Evolutionary conservation across 2,329 filamentous ascomycete genomes (phyloP), one percentile per base, ranked within the genome.

Genomic region (Magnaporthiopsis incrustans): DNA sequence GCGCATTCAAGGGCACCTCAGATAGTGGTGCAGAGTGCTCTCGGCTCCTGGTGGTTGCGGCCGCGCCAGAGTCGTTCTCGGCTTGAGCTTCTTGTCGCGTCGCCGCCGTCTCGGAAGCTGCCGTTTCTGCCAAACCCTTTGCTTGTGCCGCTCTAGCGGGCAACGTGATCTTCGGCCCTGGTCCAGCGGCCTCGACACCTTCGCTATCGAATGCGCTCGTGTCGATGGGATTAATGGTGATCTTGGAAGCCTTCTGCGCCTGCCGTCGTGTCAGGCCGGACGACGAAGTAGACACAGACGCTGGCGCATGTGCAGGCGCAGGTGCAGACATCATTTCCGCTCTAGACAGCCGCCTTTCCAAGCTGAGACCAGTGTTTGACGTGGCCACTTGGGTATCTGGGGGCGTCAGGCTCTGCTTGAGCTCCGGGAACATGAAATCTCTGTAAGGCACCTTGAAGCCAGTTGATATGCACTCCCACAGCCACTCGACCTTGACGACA

Each of bases 401-500:
- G 12, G 65, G 66, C 4, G 62, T 57, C 1, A 71, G 57, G 38
- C 69, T 66, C 57, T 77, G 73, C 61, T 73, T 75, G 33, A 85
- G 70, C 66, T 82, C 78, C 0, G 79, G 74, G 64, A 82, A 84
- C 64, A 84, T 70, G 62, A 76, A 85, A 8, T 73, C 69, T 56
- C 79, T 76, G 58, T 81, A 73, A 1, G 83, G 79, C 3, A 79
- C 73, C 4, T 77, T 75, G 66, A 69, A 77, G 6, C 84, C 84
- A 0, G 78, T 84, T 70, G 81, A 79, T 62, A 97, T 86, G 68
- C 90, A 95, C 62, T 88, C 83, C 88, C 90, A 95, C 3, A 99
- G 79, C 95, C 95, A 99, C 27, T 89, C 85, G 25, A 86, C 85
- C 10, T 84, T 84, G 14, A 98, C 90, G n/a, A 94, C 86, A 2